Evolutionary conservation across 176 grass and related monocot species (phyloP).

Genomic region (Aegilops bicornis): DNA sequence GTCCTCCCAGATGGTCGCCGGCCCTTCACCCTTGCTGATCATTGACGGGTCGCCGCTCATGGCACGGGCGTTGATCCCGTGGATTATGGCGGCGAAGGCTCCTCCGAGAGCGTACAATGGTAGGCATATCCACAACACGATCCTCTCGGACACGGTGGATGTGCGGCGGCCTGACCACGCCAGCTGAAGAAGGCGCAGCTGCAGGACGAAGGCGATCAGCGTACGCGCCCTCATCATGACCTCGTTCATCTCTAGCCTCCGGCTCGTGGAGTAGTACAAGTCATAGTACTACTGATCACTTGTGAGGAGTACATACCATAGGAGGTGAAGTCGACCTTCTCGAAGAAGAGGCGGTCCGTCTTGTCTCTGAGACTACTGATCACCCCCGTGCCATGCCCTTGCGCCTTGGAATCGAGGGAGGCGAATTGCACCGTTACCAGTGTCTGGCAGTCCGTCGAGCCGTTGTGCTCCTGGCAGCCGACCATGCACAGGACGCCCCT

Average conservation of each 20-base stretch:
- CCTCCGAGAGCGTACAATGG: background rate
- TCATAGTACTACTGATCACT: background rate
- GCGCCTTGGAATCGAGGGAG: background rate
- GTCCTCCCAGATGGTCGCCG: conserved; percentile 33
- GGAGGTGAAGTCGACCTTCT: background rate
- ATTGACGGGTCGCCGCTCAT: too few relatives aligned
- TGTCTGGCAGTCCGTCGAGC: background rate
- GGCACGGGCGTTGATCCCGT: background rate
- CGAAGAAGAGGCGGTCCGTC: conserved; percentile 48
- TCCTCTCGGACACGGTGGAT: too few relatives aligned
- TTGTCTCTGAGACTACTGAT: conserved; percentile 54
- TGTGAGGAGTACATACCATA: background rate
- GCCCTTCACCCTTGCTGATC: background rate
- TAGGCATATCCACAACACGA: too few relatives aligned
- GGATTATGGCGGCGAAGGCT: background rate
- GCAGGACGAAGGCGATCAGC: too few relatives aligned
- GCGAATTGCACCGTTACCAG: conserved; percentile 30
- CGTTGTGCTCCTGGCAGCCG: conserved; percentile 38
- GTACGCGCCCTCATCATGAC: too few relatives aligned
- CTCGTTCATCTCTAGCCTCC: conserved; percentile 42
- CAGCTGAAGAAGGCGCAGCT: too few relatives aligned
- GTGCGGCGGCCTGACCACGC: too few relatives aligned
- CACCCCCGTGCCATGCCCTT: conserved; percentile 1
- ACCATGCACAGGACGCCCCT: conserved; percentile 51
- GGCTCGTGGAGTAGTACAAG: background rate